Conservation (phyloP, 2,329 filamentous ascomycete genomes). For the Corinectria fuckeliana region DNA sequence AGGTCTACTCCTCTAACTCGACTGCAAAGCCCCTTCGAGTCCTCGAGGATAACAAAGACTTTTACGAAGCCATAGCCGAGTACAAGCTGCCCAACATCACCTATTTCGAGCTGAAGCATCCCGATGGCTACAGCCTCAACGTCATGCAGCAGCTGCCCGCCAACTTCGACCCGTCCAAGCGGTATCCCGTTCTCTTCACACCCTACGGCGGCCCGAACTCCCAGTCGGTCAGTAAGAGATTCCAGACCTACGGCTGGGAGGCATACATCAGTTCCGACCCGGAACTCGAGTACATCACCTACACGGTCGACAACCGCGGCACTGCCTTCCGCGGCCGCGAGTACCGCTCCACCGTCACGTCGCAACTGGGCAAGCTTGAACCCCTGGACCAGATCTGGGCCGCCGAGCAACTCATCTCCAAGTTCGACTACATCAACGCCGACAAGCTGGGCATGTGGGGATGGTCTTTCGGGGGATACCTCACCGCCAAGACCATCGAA, state of each 20-base stretch:
- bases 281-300: slow-evolving; percentile 71
- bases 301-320: slow-evolving; percentile 72
- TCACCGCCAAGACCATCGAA: slow-evolving; percentile 71
- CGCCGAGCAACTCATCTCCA: slow-evolving; percentile 59
- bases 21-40: slow-evolving; percentile 60
- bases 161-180: slow-evolving; percentile 66
- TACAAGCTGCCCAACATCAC: slow-evolving; percentile 70
- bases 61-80: slow-evolving; percentile 60
- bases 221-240: slow-evolving; percentile 65
- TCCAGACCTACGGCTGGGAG: slow-evolving; percentile 62
- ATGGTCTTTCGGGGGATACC: slow-evolving; percentile 73
- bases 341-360: slow-evolving; percentile 64
- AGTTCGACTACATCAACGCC: slow-evolving; percentile 61
- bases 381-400: slow-evolving; percentile 73
- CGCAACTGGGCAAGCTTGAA: slow-evolving; percentile 68
- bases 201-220: slow-evolving; percentile 73
- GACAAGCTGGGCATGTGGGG: slow-evolving; percentile 71
- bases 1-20: slow-evolving; percentile 65
- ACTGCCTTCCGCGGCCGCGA: slow-evolving; percentile 69
- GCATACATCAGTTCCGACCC: slow-evolving; percentile 71
- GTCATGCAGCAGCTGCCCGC: slow-evolving; percentile 70
- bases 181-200: slow-evolving; percentile 71
- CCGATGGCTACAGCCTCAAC: slow-evolving; percentile 66
- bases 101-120: slow-evolving; percentile 67
- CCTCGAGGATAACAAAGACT: slow-evolving; percentile 64